A percentile compares a stretch with the other conserved stretches of the same genome.
These are phyloP conservation scores for Suillus luteus DNA, from an alignment of 768 basidiomycete genomes.

Conservation along the genomic window DNA sequence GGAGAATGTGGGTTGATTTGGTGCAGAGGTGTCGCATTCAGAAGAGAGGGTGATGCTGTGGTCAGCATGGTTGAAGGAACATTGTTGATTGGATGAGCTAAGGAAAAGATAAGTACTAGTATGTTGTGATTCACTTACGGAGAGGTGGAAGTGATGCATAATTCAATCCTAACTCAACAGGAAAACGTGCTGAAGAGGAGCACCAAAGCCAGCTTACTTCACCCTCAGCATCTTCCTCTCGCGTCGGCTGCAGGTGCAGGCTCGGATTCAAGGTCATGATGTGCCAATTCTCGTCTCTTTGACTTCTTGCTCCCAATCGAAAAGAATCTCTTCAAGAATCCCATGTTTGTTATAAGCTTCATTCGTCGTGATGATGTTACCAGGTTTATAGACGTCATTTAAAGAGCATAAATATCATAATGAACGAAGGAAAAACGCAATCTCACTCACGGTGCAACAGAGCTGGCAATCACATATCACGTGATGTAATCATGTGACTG, in stretches of 20 bases:
- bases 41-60: slow-evolving; percentile 43
- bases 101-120: neutral
- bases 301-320: slow-evolving; percentile 68
- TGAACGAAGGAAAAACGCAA: slow-evolving; percentile 12
- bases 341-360: slow-evolving; percentile 45
- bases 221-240: slow-evolving; percentile 48
- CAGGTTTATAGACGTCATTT: slow-evolving; percentile 29
- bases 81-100: slow-evolving; percentile 70
- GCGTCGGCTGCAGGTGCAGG: slow-evolving; percentile 21
- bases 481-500: no score
- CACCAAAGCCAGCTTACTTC: slow-evolving; percentile 56
- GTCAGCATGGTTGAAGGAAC: slow-evolving; percentile 41
- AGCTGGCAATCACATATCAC: no score
- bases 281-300: slow-evolving; percentile 42
- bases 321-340: slow-evolving; percentile 69
- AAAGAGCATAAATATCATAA: slow-evolving; percentile 27
- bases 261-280: slow-evolving; percentile 29
- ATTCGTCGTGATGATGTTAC: slow-evolving; percentile 18
- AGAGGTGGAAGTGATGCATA: slow-evolving; percentile 64
- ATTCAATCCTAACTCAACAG: slow-evolving; percentile 56
- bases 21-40: slow-evolving; percentile 46
- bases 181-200: slow-evolving; percentile 70
- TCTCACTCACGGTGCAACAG: no score
- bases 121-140: slow-evolving; percentile 50
- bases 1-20: slow-evolving; percentile 49